A percentile compares a stretch with the other conserved stretches of the same genome.
These are phyloP conservation scores for Aspergillus ochraceoroseus DNA, from an alignment of 2,329 filamentous ascomycete species.

Conservation along the genomic window DNA sequence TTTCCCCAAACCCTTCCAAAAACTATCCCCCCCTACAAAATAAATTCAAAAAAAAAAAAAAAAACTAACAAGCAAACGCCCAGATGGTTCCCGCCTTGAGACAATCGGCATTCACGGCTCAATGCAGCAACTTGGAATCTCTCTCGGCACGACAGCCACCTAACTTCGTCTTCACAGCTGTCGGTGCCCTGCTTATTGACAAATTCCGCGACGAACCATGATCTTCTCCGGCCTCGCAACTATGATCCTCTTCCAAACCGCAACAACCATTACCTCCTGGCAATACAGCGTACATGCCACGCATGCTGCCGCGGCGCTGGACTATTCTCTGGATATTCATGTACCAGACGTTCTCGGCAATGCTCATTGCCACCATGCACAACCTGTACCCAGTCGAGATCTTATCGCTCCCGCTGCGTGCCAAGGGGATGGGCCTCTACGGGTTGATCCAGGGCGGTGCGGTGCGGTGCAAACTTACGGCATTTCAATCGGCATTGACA, in stretches of 20 bases:
- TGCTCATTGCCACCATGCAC: constrained; percentile 48
- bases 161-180: constrained; percentile 47
- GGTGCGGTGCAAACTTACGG: constrained; percentile 46
- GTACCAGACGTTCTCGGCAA: constrained; percentile 47
- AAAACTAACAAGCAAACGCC: too few relatives aligned
- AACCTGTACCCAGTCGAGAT: constrained; percentile 47
- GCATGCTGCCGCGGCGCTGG: constrained; percentile 37
- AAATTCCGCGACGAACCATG: constrained; percentile 42
- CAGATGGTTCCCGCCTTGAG: constrained; percentile 33
- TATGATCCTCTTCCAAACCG: constrained; percentile 45
- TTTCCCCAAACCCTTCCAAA: too few relatives aligned
- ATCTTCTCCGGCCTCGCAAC: constrained; percentile 44
- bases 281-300: constrained; percentile 35
- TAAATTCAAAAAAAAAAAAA: too few relatives aligned
- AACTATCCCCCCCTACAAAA: too few relatives aligned
- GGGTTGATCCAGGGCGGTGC: constrained; percentile 45
- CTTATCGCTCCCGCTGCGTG: constrained; percentile 43
- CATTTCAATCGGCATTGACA: constrained; percentile 46
- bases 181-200: constrained; percentile 44
- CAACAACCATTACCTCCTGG: constrained; percentile 49
- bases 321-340: constrained; percentile 48
- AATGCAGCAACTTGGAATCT: constrained; percentile 42
- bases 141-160: constrained; percentile 42
- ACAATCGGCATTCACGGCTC: constrained; percentile 41
- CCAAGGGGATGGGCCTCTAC: constrained; percentile 47